These are phyloP conservation scores for Nelumbo lutea DNA, from an alignment of 164 flowering plant genomes.

Conservation along the genomic window DNA sequence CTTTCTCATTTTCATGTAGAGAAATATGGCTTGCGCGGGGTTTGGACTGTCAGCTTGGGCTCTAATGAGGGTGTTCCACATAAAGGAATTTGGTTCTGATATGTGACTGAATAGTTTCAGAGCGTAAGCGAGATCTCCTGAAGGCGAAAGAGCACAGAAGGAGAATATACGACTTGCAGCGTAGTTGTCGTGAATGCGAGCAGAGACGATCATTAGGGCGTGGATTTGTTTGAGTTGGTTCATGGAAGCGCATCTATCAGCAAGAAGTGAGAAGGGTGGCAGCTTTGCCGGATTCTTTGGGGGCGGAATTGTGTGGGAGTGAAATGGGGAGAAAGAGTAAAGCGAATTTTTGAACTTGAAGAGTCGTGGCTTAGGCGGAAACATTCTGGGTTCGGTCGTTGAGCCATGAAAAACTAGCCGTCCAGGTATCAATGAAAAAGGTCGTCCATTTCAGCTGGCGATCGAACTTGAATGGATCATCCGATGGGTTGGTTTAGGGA, in stretches of 20 bases:
- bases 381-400: conserved; percentile 5
- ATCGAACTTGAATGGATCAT: no score
- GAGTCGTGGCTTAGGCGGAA: conserved; percentile 19
- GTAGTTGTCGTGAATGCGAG: conserved; percentile 47
- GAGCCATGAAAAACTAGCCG: neutral
- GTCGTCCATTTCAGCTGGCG: no score
- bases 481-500: no score
- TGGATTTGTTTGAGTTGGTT: conserved; percentile 59
- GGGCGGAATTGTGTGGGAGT: conserved; percentile 2
- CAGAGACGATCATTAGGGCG: conserved; percentile 55
- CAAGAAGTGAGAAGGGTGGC: conserved; percentile 39
- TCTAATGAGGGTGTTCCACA: conserved; percentile 67
- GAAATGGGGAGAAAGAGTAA: neutral
- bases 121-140: conserved; percentile 48
- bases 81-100: conserved; percentile 48
- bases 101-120: conserved; percentile 32
- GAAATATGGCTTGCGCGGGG: conserved; percentile 34
- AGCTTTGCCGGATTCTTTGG: conserved; percentile 9
- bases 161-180: conserved; percentile 64
- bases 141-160: conserved; percentile 44
- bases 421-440: no score
- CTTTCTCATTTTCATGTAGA: conserved; percentile 42
- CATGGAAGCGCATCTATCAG: conserved; percentile 52
- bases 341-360: conserved; percentile 3
- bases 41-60: conserved; percentile 37